Conservation (phyloP, 305 asterid genomes). For the Caryopteris hybrid region DNA sequence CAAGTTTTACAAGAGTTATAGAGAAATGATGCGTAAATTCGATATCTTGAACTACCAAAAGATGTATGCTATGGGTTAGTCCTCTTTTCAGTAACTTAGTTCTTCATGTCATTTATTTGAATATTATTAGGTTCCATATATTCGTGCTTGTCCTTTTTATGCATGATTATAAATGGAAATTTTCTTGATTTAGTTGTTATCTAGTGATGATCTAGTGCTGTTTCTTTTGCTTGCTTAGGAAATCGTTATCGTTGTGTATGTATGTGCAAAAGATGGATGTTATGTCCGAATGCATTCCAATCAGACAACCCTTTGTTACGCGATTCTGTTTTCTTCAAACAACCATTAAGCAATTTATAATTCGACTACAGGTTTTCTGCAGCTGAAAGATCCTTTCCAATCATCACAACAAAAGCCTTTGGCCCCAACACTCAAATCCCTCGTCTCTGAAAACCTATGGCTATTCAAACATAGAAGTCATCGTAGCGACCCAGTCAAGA, state of each 20-base stretch:
- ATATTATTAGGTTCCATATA: too few species aligned
- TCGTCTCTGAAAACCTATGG: constrained; percentile 50
- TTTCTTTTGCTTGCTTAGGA: background rate
- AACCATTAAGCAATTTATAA: background rate
- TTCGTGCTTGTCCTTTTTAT: too few species aligned
- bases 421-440: constrained; percentile 45
- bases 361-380: constrained; percentile 61
- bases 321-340: background rate
- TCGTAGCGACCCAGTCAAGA: constrained; percentile 55
- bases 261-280: too few species aligned
- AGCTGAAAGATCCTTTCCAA: constrained; percentile 61
- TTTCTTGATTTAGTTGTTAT: background rate
- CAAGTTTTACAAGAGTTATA: constrained; percentile 64
- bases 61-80: constrained; percentile 96
- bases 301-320: too few species aligned
- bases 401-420: constrained; percentile 39
- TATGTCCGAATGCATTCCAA: too few species aligned
- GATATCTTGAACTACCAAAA: constrained; percentile 92
- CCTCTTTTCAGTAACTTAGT: background rate
- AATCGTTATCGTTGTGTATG: too few species aligned
- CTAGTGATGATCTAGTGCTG: background rate
- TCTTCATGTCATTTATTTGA: too few species aligned
- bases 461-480: constrained; percentile 44
- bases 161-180: too few species aligned
- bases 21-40: constrained; percentile 75